Conservation (phyloP, 1,284 basidiomycete species). For the Cerrena zonata region DNA sequence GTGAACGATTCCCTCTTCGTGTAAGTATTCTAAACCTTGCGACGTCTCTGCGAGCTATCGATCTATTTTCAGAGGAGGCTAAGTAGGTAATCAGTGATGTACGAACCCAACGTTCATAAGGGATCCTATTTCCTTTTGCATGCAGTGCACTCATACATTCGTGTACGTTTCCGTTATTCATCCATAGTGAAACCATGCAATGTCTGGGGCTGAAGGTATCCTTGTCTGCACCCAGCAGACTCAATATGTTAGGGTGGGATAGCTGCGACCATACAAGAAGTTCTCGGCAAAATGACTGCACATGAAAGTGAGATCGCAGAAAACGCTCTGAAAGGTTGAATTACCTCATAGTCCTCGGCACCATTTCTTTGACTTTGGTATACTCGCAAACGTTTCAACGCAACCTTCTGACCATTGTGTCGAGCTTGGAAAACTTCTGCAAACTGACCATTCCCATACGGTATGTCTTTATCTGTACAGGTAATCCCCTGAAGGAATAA, state of each 20-base stretch:
- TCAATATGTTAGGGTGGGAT: neutral
- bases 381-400: conserved; percentile 1
- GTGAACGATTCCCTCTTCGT: conserved; percentile 11
- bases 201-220: neutral
- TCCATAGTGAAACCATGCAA: conserved; percentile 4
- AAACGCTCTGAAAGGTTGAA: neutral
- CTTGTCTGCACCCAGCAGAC: neutral
- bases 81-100: neutral
- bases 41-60: conserved; percentile 9
- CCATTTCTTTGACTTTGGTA: neutral
- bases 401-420: neutral
- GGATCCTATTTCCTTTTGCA: neutral
- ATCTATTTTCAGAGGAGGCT: neutral
- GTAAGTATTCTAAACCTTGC: conserved; percentile 13
- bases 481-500: neutral
- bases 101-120: conserved; percentile 3
- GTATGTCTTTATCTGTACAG: neutral
- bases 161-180: neutral
- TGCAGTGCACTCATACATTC: neutral
- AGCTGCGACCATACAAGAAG: neutral
- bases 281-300: neutral
- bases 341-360: neutral
- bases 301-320: neutral
- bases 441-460: neutral
- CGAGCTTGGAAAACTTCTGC: conserved; percentile 3